phyloP scores from a whole-genome alignment of 345 rosid species.

The Alliaria petiolata region DNA sequence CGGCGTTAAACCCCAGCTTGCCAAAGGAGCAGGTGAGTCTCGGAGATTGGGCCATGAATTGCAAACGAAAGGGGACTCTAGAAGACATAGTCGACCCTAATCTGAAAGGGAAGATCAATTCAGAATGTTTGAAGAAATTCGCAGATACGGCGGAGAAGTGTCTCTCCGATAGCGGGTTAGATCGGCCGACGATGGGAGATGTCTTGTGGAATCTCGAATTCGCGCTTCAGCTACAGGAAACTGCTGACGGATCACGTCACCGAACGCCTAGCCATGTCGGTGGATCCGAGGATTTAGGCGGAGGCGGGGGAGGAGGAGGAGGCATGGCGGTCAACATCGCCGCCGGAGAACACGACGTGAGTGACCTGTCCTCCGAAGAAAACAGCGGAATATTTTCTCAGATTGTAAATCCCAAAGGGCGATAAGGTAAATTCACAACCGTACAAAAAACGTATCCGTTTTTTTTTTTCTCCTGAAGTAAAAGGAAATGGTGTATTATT shows the following conservation, averaged over 20 bases:
- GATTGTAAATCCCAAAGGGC: constrained; percentile 56
- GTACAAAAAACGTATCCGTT: neutral
- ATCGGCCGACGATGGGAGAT: constrained; percentile 84
- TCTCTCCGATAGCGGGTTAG: constrained; percentile 51
- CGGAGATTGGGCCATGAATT: constrained; percentile 73
- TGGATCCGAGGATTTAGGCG: constrained; percentile 7
- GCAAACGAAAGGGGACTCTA: constrained; percentile 47
- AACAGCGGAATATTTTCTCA: constrained; percentile 48
- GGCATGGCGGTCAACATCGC: constrained; percentile 27
- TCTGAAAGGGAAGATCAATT: constrained; percentile 45
- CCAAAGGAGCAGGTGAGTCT: constrained; percentile 82
- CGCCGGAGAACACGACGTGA: constrained; percentile 29
- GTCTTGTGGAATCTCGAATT: constrained; percentile 78
- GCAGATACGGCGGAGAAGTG: constrained; percentile 68
- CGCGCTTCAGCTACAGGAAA: constrained; percentile 56
- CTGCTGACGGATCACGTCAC: constrained; percentile 29
- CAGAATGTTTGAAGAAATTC: constrained; percentile 63
- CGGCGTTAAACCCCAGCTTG: constrained; percentile 65
- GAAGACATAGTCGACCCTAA: constrained; percentile 65
- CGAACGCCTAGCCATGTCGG: constrained; percentile 15
- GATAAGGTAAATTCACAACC: constrained; percentile 35
- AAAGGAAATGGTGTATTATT: neutral
- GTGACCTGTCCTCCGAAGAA: constrained; percentile 31
- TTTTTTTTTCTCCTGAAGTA: neutral
- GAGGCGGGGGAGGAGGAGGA: too few species aligned